A percentile compares a stretch with the other conserved stretches of the same genome.
Evolutionary conservation across 176 grass and related monocot genomes (phyloP).

Genomic region (Oryza longistaminata): DNA sequence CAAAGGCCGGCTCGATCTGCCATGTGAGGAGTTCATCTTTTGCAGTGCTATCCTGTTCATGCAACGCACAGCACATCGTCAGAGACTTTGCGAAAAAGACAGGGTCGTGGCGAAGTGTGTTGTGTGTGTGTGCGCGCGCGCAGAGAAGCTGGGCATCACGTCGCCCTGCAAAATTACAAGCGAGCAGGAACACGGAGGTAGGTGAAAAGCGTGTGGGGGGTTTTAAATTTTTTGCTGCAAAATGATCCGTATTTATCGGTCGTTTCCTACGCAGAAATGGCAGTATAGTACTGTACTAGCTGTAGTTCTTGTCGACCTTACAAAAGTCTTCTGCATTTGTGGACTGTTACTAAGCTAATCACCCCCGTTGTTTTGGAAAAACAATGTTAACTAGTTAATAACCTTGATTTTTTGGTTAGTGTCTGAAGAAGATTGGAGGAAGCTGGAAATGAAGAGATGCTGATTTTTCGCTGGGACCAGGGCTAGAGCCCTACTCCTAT

Average conservation of each 20-base stretch:
- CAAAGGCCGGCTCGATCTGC: background rate
- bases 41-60: background rate
- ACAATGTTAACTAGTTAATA: background rate
- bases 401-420: background rate
- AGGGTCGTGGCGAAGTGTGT: background rate
- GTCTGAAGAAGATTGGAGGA: background rate
- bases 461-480: background rate
- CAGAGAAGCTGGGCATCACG: constrained; percentile 6
- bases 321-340: background rate
- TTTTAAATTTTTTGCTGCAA: background rate
- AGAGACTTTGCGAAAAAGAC: constrained; percentile 14
- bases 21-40: background rate
- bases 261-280: background rate
- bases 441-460: background rate
- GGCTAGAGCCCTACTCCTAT: too few relatives aligned
- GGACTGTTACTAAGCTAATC: background rate
- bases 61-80: background rate
- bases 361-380: background rate
- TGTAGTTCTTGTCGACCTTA: background rate
- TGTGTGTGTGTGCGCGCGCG: background rate
- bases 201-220: background rate
- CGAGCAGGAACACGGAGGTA: background rate
- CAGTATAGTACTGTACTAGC: background rate
- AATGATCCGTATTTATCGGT: background rate
- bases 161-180: constrained; percentile 23